Evolutionary conservation across 805 yeast genomes (phyloP).

Genomic region (Cyberlindnera mrakii): DNA sequence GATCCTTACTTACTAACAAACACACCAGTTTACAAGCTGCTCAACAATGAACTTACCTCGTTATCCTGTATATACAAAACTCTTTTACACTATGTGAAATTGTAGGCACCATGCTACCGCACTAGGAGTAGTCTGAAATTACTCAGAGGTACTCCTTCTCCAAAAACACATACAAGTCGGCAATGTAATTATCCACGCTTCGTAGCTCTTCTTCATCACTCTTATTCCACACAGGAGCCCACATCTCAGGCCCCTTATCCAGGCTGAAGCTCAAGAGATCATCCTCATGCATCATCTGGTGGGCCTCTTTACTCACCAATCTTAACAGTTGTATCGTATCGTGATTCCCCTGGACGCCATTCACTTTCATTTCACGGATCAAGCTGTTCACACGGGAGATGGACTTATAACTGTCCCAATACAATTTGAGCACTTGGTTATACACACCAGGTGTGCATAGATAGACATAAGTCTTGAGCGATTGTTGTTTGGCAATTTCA

Average conservation of each 20-base stretch:
- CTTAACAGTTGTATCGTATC: constrained; percentile 23
- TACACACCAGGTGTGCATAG: constrained; percentile 34
- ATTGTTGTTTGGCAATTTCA: constrained; percentile 26
- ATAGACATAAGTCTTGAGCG: constrained; percentile 28
- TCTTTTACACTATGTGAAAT: background rate
- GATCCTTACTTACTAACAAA: background rate
- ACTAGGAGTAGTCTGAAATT: no score
- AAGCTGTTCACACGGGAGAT: constrained; percentile 27
- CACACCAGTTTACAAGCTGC: constrained; percentile 4
- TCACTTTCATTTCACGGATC: constrained; percentile 35
- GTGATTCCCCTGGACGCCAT: constrained; percentile 32
- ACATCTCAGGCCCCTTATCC: constrained; percentile 7
- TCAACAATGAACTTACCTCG: constrained; percentile 1
- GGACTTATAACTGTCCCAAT: constrained; percentile 35
- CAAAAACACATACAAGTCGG: constrained; percentile 4
- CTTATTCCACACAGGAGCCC: constrained; percentile 16
- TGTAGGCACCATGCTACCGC: background rate
- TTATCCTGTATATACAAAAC: no score
- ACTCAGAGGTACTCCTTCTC: background rate
- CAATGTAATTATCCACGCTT: constrained; percentile 8
- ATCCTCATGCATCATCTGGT: constrained; percentile 7
- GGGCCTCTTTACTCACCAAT: constrained; percentile 7
- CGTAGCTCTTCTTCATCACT: constrained; percentile 11
- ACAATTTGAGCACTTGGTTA: constrained; percentile 28
- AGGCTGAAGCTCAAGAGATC: constrained; percentile 1